Evolutionary conservation across 768 basidiomycete species (phyloP), one percentile per base, ranked within the genome.

Genomic region (Boletus speciosus): DNA sequence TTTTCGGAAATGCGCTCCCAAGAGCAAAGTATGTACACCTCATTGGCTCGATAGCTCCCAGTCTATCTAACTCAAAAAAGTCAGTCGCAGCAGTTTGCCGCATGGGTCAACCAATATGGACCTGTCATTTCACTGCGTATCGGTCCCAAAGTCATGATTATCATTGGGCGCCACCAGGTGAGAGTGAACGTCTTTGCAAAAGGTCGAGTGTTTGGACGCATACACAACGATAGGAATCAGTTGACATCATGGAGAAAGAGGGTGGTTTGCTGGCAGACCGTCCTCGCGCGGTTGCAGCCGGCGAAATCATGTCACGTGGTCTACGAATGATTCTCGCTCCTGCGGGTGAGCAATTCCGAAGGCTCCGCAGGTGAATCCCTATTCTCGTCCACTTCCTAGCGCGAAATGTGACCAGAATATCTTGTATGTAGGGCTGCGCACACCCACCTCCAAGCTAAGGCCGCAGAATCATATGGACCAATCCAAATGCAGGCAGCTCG

Each of bases 201-300:
- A 32, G 15, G 7, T 6, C 29, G 3, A 27, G 8, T 11, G 16
- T 19, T n/a, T 25, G 2, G 41, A 12, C 23, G 1, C 41, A 37
- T 43, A 36, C 38, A 10, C n/a, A 10, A 23, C 35, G 6, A 10
- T 66, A 84, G 65, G 82, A 82, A 36, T 83, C 84, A 0, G 75
- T 84, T 0, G 83, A 85, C 21, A 79, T 86, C 52, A 81, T 86
- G 82, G 84, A 86, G 61, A 81, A 80, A 48, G 81, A 85, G 58
- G 83, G 84, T n/a, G 77, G 79, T 5, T 57, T 73, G 5, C 66
- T 81, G n/a, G 78, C 76, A 1, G 84, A 84, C 59, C 71, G 84
- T 47, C 84, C 84, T 21, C 66, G 71, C 4, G 74, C 72, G 12
- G 81, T 86, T 41, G 76, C 84, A 1, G 83, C 79, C 0, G 84